Evolutionary conservation across 345 rosid genomes (phyloP).

Genomic region (Salix koriyanagi): DNA sequence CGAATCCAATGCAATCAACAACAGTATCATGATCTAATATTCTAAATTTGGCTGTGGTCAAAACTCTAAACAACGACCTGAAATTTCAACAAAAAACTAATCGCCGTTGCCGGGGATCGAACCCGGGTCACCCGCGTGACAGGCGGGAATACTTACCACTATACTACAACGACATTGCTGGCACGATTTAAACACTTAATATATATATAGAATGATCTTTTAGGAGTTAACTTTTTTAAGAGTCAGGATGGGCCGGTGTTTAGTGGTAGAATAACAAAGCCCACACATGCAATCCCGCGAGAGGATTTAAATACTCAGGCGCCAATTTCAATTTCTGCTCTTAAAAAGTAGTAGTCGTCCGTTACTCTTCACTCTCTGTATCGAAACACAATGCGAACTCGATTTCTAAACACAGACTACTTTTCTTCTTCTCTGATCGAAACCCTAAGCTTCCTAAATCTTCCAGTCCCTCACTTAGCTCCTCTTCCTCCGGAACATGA

Average conservation of each 20-base stretch:
- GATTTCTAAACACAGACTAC: slow-evolving; percentile 59
- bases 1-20: no score
- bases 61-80: no score
- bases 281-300: no score
- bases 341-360: neutral
- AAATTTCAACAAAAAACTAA: neutral
- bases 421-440: slow-evolving; percentile 38
- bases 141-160: slow-evolving; percentile 34
- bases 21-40: no score
- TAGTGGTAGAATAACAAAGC: no score
- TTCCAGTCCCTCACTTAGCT: slow-evolving; percentile 48
- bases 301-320: no score
- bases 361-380: neutral
- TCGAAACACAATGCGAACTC: slow-evolving; percentile 53
- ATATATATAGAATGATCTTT: no score
- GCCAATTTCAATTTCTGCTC: neutral
- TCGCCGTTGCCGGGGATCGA: slow-evolving; percentile 95
- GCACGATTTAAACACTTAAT: rapidly evolving
- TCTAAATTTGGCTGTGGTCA: no score
- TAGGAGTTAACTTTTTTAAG: no score
- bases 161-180: slow-evolving; percentile 5
- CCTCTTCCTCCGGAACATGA: slow-evolving; percentile 18
- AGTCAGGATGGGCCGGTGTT: no score
- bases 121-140: slow-evolving; percentile 96
- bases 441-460: slow-evolving; percentile 58